phyloP scores from a whole-genome alignment of 2,329 filamentous ascomycete genomes.

The Fusarium algeriense region DNA sequence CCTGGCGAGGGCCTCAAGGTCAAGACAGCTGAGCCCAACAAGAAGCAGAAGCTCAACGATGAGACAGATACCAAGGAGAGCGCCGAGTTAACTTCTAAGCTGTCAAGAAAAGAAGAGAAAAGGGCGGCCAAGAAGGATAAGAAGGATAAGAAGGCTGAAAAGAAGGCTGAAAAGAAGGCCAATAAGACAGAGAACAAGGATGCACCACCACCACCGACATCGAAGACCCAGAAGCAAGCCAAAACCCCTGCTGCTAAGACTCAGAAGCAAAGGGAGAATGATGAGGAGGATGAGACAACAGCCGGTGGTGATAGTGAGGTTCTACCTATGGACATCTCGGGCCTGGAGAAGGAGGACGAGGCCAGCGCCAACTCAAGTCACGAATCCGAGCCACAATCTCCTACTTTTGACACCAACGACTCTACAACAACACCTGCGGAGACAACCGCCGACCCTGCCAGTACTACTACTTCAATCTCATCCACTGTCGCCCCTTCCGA shows the following conservation, averaged over 20 bases:
- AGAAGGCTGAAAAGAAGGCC: constrained; percentile 58
- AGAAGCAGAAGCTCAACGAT: constrained; percentile 63
- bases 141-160: constrained; percentile 58
- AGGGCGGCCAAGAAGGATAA: constrained; percentile 62
- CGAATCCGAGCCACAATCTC: constrained; percentile 63
- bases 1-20: constrained; percentile 74
- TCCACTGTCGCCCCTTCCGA: constrained; percentile 71
- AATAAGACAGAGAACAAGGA: constrained; percentile 54
- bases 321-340: constrained; percentile 46
- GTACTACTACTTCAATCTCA: constrained; percentile 75
- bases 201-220: constrained; percentile 36
- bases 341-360: constrained; percentile 57
- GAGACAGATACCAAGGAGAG: constrained; percentile 42
- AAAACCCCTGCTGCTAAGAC: constrained; percentile 30
- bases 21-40: constrained; percentile 61
- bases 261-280: constrained; percentile 38
- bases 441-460: constrained; percentile 61
- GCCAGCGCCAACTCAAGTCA: constrained; percentile 61
- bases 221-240: constrained; percentile 45
- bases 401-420: constrained; percentile 69
- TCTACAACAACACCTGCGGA: constrained; percentile 55
- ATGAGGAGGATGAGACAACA: constrained; percentile 28
- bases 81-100: constrained; percentile 63
- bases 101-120: constrained; percentile 67
- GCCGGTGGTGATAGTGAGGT: constrained; percentile 30